A percentile compares a stretch with the other conserved stretches of the same genome.
phyloP scores from a whole-genome alignment of 2,329 filamentous ascomycete species.

The Coniochaeta sp. region DNA sequence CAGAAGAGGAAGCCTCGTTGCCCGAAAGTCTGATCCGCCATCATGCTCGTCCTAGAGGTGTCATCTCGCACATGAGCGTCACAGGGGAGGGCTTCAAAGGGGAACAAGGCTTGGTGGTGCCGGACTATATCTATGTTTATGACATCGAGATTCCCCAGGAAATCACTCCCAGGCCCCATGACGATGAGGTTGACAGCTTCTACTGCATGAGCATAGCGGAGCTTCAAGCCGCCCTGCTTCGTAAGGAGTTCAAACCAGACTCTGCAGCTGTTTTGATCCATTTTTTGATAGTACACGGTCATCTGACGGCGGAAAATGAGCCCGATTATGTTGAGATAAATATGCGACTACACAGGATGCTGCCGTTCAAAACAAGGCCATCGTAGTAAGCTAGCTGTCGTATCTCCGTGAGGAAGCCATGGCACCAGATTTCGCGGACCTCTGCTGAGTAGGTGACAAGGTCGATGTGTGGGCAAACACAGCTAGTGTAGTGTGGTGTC shows the following conservation, averaged over 20 bases:
- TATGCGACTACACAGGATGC: conserved; percentile 30
- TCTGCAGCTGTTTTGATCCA: conserved; percentile 71
- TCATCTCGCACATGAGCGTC: conserved; percentile 60
- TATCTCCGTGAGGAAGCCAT: too few species aligned
- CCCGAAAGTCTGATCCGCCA: conserved; percentile 49
- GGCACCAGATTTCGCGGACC: too few species aligned
- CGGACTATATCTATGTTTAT: conserved; percentile 64
- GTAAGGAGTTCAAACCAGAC: conserved; percentile 79
- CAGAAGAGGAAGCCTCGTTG: conserved; percentile 63
- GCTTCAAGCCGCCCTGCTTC: conserved; percentile 54
- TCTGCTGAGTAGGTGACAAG: too few species aligned
- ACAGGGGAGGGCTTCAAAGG: conserved; percentile 55
- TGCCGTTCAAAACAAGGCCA: conserved; percentile 27
- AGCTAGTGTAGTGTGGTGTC: too few species aligned
- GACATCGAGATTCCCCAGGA: conserved; percentile 52
- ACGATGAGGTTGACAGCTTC: conserved; percentile 69
- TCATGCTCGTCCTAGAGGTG: conserved; percentile 45
- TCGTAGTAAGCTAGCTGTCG: too few species aligned
- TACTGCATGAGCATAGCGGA: conserved; percentile 53
- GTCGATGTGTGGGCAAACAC: too few species aligned
- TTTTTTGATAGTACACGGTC: conserved; percentile 71
- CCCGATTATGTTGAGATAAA: conserved; percentile 62
- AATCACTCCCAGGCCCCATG: conserved; percentile 51
- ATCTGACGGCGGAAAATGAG: conserved; percentile 66
- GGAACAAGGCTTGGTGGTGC: conserved; percentile 53